Conservation (phyloP, 345 rosid genomes). For the Linum trigynum region DNA sequence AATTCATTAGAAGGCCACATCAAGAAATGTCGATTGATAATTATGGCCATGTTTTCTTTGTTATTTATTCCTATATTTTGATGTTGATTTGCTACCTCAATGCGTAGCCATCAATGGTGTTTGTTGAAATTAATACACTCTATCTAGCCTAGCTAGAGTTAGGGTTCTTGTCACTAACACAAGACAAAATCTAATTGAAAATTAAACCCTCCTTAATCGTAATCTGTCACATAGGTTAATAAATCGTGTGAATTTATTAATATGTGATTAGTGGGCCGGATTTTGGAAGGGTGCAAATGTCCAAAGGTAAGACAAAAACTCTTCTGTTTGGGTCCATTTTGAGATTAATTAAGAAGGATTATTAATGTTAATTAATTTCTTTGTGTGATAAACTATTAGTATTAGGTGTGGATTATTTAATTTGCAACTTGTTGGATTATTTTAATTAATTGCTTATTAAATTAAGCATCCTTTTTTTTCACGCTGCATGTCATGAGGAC, state of each 20-base stretch:
- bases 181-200: too few relatives aligned
- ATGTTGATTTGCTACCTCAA: conserved; percentile 30
- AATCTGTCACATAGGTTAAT: too few relatives aligned
- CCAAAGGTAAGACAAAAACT: neutral
- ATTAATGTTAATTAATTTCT: too few relatives aligned
- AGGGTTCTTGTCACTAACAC: neutral
- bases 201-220: too few relatives aligned
- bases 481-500: too few relatives aligned
- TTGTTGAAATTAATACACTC: conserved; percentile 31
- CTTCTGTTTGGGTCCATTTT: neutral
- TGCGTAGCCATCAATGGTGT: conserved; percentile 36
- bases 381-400: neutral
- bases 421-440: too few relatives aligned
- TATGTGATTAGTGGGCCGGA: neutral
- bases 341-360: too few relatives aligned
- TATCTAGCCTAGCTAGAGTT: neutral
- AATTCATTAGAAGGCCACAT: conserved; percentile 16
- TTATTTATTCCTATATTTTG: conserved; percentile 4
- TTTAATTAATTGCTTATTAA: too few relatives aligned
- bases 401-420: too few relatives aligned
- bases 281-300: neutral
- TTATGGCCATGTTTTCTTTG: neutral
- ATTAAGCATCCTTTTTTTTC: too few relatives aligned
- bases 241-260: too few relatives aligned
- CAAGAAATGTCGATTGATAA: conserved; percentile 14